phyloP scores from a whole-genome alignment of 2,329 filamentous ascomycete species.

The Paracamarosporium sp. region DNA sequence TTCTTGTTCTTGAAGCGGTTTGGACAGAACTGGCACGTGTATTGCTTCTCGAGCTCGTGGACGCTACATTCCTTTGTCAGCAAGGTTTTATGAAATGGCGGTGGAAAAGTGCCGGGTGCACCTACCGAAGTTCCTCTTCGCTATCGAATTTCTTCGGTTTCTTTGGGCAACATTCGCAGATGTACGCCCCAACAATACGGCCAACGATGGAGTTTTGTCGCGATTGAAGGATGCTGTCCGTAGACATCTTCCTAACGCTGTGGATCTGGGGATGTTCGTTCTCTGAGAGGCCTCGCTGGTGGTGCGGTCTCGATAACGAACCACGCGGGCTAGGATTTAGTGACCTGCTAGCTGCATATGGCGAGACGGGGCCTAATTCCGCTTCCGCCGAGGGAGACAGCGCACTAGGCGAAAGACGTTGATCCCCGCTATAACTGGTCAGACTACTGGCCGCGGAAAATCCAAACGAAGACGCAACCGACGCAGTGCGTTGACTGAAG shows the following conservation, averaged over 20 bases:
- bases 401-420: slow-evolving; percentile 66
- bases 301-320: slow-evolving; percentile 47
- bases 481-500: slow-evolving; percentile 64
- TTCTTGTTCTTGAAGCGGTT: slow-evolving; percentile 99
- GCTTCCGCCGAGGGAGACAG: slow-evolving; percentile 65
- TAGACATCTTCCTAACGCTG: slow-evolving; percentile 55
- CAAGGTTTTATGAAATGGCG: slow-evolving; percentile 26
- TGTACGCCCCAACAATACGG: slow-evolving; percentile 65
- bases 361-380: slow-evolving; percentile 60
- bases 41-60: slow-evolving; percentile 95
- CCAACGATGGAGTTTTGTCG: slow-evolving; percentile 56
- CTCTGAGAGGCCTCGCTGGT: slow-evolving; percentile 52
- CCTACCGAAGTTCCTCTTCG: slow-evolving; percentile 82
- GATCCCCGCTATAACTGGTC: slow-evolving; percentile 68
- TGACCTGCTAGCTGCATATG: slow-evolving; percentile 58
- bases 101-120: slow-evolving; percentile 35
- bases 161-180: slow-evolving; percentile 96
- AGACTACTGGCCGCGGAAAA: slow-evolving; percentile 69
- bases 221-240: slow-evolving; percentile 51
- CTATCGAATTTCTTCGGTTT: slow-evolving; percentile 96
- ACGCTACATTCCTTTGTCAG: slow-evolving; percentile 61
- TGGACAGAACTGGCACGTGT: slow-evolving; percentile 88
- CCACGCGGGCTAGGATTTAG: slow-evolving; percentile 52
- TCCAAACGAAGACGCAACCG: slow-evolving; percentile 66
- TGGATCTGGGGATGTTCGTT: slow-evolving; percentile 41